Percentiles rank a stretch among this genome's conserved stretches.
These are phyloP conservation scores for Nitzschia sp. DNA, from an alignment of 108 stramenopile species.

Conservation along the genomic window DNA sequence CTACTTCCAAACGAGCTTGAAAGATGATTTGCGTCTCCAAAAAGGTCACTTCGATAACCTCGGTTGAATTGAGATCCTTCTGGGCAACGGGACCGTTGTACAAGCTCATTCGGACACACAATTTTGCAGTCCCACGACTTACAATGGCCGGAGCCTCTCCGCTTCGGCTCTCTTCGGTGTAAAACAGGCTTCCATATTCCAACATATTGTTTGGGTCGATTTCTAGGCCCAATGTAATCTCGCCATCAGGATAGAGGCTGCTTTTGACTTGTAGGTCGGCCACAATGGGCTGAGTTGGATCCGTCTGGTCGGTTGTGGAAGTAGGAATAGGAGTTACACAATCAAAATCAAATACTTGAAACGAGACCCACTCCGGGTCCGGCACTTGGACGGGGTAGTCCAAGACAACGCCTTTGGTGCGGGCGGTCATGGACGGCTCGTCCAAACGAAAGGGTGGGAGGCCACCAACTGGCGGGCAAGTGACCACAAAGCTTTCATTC, in stretches of 20 bases:
- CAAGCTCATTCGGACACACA: constrained; percentile 6
- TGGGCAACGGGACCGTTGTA: background rate
- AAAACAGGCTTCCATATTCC: constrained; percentile 5
- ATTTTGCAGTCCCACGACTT: background rate
- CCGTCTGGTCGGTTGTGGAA: background rate
- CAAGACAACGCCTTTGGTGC: background rate
- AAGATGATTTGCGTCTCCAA: background rate
- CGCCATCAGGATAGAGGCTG: background rate
- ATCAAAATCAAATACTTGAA: background rate
- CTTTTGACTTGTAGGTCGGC: background rate
- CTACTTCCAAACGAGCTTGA: background rate
- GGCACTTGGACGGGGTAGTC: background rate
- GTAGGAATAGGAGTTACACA: background rate
- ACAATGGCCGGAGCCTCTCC: background rate
- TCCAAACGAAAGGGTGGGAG: constrained; percentile 9
- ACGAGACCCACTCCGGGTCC: background rate
- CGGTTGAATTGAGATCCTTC: background rate
- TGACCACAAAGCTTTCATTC: background rate
- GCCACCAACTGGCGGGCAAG: background rate
- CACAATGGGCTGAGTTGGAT: background rate
- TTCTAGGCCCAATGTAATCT: background rate
- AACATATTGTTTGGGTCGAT: constrained; percentile 1
- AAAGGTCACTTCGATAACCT: constrained; percentile 2
- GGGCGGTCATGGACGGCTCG: background rate
- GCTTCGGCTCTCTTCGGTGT: constrained; percentile 1